A percentile compares a stretch with the other conserved stretches of the same genome.
Evolutionary conservation across 73 alveolate species (phyloP).

Genomic region (Durusdinium trenchii): DNA sequence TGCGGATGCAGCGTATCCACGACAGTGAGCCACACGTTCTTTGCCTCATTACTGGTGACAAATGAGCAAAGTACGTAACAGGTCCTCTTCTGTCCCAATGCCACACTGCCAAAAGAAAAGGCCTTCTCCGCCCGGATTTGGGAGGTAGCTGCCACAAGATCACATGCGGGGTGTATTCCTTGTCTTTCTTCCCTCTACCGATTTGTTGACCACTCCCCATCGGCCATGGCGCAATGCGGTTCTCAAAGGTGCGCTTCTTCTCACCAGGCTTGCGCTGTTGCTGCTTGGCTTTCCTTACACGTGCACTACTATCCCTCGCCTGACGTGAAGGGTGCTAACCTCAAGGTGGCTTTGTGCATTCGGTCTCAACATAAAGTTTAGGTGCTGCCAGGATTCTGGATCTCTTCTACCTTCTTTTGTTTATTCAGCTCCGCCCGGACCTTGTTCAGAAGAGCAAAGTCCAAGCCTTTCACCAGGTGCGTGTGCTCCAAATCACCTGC

Average conservation of each 20-base stretch:
- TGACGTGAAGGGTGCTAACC: neutral
- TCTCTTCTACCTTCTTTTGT: constrained; percentile 81
- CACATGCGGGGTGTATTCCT: too few relatives aligned
- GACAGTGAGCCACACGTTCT: constrained; percentile 44
- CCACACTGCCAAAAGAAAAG: neutral
- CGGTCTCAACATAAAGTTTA: too few relatives aligned
- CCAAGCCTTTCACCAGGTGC: constrained; percentile 95
- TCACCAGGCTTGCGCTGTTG: constrained; percentile 62
- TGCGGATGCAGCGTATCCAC: constrained; percentile 94
- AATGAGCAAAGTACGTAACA: neutral
- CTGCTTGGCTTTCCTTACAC: constrained; percentile 76
- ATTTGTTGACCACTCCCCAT: neutral
- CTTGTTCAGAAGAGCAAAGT: constrained; percentile 76
- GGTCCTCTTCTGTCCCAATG: neutral
- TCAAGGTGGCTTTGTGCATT: too few relatives aligned
- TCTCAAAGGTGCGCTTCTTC: constrained; percentile 67
- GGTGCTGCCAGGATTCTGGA: constrained; percentile 13
- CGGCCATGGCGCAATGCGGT: constrained; percentile 8
- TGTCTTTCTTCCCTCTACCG: neutral
- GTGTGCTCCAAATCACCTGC: constrained; percentile 95
- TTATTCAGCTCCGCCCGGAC: constrained; percentile 81
- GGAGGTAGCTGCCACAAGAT: neutral
- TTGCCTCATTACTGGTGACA: constrained; percentile 68
- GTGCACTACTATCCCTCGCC: neutral
- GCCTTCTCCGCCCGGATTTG: neutral